Base-by-base conservation (phyloP, 2,329 filamentous ascomycete species). In the Chaetomiaceae sp. region DNA sequence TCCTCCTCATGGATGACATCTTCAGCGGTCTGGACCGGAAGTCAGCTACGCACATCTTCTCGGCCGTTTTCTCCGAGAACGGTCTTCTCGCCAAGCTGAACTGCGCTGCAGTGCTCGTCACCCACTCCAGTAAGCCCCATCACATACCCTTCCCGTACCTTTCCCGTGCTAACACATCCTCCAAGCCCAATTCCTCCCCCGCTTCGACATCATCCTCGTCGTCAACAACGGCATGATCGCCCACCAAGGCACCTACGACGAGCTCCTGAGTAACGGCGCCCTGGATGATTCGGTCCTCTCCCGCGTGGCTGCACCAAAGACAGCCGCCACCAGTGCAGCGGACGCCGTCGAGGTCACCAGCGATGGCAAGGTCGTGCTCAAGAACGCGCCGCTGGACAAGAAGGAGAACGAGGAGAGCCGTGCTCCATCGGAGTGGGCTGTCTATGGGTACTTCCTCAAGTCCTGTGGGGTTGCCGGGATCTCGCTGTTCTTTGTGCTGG, bases 1-100 rank as follows among this genome's bases (percentile, higher is more conserved):
- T 56, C 22, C 50, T 56, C n/a, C 48, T 53, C 22, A 42, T 56
- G 34, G 54, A 56, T 31, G 54, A 56, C 34, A 53, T 56, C 19
- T 53, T 53, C 40, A 53, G 54, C 34, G 49, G 54, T n/a, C 48
- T 56, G 6, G 49, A 53, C 45, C 43, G 51, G 9, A 53, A 47
- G 23, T 53, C 51, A 11, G 43, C 51, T 3, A 44, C 45, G 11
- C 51, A 54, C 33, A 50, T 54, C 46, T 54, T 54, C 36, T 43
- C 46, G 3, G 45, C 51, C 12, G 39, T 54, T 9, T 50, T 54
- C 38, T 44, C 51, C 0, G 51, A 54, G 19, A 45, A 39, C n/a
- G 51, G 51, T 5, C 40, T 54, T 5, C 38, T 54, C 15, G 45
- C 46, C 25, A 45, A 38, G 5, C 29, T 54, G 8, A 40, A 38